phyloP scores from a whole-genome alignment of 2,329 filamentous ascomycete genomes.

The Pseudocercospora fuligena region DNA sequence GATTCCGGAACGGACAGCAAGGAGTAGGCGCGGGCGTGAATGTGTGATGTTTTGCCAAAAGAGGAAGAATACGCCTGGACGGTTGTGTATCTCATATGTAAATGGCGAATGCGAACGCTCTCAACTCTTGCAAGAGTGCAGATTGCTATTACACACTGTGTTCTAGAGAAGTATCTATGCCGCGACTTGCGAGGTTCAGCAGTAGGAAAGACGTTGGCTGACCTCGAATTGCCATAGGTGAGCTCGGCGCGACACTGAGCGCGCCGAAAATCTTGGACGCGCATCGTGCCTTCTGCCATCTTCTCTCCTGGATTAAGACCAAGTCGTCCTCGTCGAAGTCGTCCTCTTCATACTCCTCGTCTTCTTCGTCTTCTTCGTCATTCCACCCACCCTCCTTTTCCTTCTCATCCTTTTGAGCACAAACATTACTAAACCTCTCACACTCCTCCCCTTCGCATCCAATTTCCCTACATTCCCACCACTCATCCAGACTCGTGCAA shows the following conservation, averaged over 20 bases:
- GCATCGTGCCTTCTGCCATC: not conserved
- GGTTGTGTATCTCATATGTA: constrained; percentile 17
- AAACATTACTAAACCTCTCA: not conserved
- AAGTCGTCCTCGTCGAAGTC: no score
- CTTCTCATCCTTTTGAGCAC: not conserved
- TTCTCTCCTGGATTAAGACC: not conserved
- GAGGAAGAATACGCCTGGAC: not conserved
- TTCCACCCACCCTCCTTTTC: not conserved
- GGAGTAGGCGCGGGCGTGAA: constrained; percentile 11
- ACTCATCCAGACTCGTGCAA: not conserved
- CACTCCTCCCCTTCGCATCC: not conserved
- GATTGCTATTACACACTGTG: not conserved
- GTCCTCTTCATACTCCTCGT: no score
- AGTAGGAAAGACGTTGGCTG: not conserved
- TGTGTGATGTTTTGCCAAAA: not conserved
- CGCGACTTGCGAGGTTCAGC: not conserved
- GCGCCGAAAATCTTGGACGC: not conserved
- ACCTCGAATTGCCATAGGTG: not conserved
- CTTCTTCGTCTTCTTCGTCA: not conserved
- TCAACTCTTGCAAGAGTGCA: constrained; percentile 11
- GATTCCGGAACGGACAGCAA: constrained; percentile 9
- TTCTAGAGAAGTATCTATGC: not conserved
- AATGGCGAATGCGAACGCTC: constrained; percentile 13
- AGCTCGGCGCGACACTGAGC: not conserved
- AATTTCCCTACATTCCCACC: not conserved